Percentiles rank a stretch among this genome's conserved stretches.
Conservation (phyloP, 116 monocot species). For the Zostera marina region DNA sequence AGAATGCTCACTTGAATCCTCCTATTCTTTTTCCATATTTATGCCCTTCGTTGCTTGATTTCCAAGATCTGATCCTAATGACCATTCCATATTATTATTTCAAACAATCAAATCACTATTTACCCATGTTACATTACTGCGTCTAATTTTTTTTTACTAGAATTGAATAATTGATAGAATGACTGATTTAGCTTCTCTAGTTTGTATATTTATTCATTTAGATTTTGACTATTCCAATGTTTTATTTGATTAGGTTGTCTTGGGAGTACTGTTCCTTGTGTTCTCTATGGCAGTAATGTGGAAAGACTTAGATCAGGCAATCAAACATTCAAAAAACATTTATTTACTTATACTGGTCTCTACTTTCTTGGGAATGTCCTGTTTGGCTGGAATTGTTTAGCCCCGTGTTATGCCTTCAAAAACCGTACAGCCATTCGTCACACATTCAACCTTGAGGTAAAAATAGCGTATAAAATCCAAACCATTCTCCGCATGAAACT, state of each 20-base stretch:
- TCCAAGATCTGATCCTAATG: no score
- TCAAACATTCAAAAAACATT: slow-evolving; percentile 50
- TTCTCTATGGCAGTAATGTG: slow-evolving; percentile 51
- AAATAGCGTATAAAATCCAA: background rate
- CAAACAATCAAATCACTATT: no score
- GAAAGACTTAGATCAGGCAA: slow-evolving; percentile 45
- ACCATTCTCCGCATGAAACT: background rate
- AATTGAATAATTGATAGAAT: no score
- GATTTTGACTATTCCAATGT: background rate
- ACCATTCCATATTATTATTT: no score
- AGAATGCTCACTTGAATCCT: no score
- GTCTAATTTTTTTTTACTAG: no score
- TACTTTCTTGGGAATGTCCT: slow-evolving; percentile 47
- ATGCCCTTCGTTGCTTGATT: no score
- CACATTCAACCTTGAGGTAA: slow-evolving; percentile 66
- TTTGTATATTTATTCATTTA: no score
- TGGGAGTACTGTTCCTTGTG: slow-evolving; percentile 56
- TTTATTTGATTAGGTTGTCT: slow-evolving; percentile 47
- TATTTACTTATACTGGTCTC: slow-evolving; percentile 48
- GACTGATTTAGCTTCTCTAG: no score
- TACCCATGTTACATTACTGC: no score
- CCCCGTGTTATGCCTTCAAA: slow-evolving; percentile 48
- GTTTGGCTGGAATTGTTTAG: slow-evolving; percentile 65
- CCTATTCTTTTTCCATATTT: no score
- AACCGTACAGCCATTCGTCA: slow-evolving; percentile 57